Conservation (phyloP, 441 rosid species). For the Populus hybrid region DNA sequence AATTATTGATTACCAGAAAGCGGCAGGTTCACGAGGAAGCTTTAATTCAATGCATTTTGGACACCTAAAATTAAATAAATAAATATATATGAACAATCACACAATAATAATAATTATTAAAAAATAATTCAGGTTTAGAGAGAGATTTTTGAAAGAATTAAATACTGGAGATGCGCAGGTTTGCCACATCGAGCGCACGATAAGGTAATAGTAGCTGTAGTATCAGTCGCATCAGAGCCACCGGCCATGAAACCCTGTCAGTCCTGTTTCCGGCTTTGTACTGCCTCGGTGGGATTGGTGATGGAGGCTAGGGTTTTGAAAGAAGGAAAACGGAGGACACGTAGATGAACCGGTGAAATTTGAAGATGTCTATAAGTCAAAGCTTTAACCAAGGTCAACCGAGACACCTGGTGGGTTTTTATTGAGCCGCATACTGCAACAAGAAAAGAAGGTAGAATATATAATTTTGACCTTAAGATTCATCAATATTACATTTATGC, state of each 20-base stretch:
- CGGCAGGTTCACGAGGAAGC: slow-evolving; percentile 92
- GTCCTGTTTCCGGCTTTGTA: not conserved
- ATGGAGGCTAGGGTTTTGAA: not conserved
- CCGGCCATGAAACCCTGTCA: slow-evolving; percentile 50
- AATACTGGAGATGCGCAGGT: slow-evolving; percentile 87
- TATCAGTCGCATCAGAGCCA: slow-evolving; percentile 52
- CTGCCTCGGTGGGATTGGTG: not conserved
- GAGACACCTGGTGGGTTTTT: not conserved
- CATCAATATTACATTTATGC: not conserved
- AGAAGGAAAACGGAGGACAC: not conserved
- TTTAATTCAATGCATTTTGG: slow-evolving; percentile 87
- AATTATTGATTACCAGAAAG: slow-evolving; percentile 68
- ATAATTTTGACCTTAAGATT: not conserved
- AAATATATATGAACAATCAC: not conserved
- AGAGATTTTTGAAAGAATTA: slow-evolving; percentile 1
- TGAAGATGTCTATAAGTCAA: not conserved
- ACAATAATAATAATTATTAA: not conserved
- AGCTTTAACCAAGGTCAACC: not conserved
- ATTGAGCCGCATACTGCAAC: not conserved
- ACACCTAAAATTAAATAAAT: slow-evolving; percentile 41
- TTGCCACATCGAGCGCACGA: slow-evolving; percentile 72
- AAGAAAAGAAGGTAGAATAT: too few species aligned
- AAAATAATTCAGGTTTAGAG: not conserved
- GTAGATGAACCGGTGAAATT: too few species aligned
- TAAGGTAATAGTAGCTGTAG: slow-evolving; percentile 21